These are phyloP conservation scores for Leccinum huronense DNA, from an alignment of 1,284 basidiomycete genomes.

Conservation along the genomic window DNA sequence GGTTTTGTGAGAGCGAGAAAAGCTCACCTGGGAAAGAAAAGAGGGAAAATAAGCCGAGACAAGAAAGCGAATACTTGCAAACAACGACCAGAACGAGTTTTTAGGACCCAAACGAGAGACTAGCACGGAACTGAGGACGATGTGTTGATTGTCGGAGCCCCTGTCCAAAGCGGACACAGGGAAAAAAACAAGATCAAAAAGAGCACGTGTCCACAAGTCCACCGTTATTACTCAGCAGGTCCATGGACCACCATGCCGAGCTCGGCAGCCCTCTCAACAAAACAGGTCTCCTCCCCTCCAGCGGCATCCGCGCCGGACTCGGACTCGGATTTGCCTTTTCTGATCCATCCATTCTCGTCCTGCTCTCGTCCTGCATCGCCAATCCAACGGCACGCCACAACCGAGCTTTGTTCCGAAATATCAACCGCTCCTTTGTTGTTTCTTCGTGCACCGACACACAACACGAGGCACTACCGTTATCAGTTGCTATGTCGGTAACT, in stretches of 20 bases:
- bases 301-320: conserved; percentile 17
- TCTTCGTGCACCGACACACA: conserved; percentile 5
- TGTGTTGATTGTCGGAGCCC: conserved; percentile 40
- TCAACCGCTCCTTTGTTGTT: background rate
- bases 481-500: conserved; percentile 9
- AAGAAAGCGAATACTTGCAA: conserved; percentile 3
- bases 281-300: conserved; percentile 1
- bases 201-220: conserved; percentile 30
- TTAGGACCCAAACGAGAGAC: conserved; percentile 18
- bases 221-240: conserved; percentile 27
- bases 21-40: conserved; percentile 20
- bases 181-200: conserved; percentile 39
- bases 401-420: too few relatives aligned
- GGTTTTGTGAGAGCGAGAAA: conserved; percentile 4
- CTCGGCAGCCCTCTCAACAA: conserved; percentile 14
- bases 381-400: conserved; percentile 13
- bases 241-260: conserved; percentile 30
- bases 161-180: conserved; percentile 37
- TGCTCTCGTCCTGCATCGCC: conserved; percentile 14
- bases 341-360: conserved; percentile 14
- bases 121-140: conserved; percentile 23
- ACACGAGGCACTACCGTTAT: conserved; percentile 14
- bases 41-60: background rate
- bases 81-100: conserved; percentile 19
- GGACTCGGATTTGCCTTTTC: conserved; percentile 3